Evolutionary conservation across 78 protist genomes (phyloP), one percentile per base, ranked within the genome.

Genomic region (Planoprotostelium fungivorum): DNA sequence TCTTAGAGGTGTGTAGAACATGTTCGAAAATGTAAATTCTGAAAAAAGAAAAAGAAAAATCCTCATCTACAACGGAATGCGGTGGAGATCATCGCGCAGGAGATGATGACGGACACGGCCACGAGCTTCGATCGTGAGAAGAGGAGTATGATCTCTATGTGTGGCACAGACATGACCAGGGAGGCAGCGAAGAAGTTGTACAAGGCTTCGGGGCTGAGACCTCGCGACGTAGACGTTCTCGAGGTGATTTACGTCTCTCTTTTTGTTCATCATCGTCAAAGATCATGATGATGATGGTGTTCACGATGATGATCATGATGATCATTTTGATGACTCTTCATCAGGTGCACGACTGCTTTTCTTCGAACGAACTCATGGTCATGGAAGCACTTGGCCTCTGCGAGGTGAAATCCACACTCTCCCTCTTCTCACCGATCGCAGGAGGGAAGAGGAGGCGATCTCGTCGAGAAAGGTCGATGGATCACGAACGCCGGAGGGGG

Each of bases 271-370:
- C n/a, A 16, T 25, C 16, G 73, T 51, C 16, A 25, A 16, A 51
- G 16, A 51, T 51, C 16, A 25, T 25, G 16, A 51, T 51, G 73
- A 51, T 51, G 73, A 51, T 51, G n/a, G n/a, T n/a, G n/a, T n/a
- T n/a, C n/a, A n/a, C n/a, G n/a, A n/a, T n/a, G n/a, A n/a, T n/a
- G n/a, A n/a, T n/a, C n/a, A n/a, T n/a, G n/a, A n/a, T n/a, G n/a
- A n/a, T n/a, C n/a, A n/a, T n/a, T n/a, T n/a, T n/a, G n/a, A n/a
- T n/a, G n/a, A n/a, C n/a, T n/a, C n/a, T n/a, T n/a, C n/a, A n/a
- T n/a, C n/a, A 91, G 85, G 88, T 91, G 29, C 93, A 91, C 90
- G 93, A 91, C 90, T 91, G 93, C 88, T 91, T 91, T 51, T 86
- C 93, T 1, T 36, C 87, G 73, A 91, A 91, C 84, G 93, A 91